Base-by-base conservation (phyloP, 2,329 filamentous ascomycete genomes). In the Dactylonectria macrodidyma region DNA sequence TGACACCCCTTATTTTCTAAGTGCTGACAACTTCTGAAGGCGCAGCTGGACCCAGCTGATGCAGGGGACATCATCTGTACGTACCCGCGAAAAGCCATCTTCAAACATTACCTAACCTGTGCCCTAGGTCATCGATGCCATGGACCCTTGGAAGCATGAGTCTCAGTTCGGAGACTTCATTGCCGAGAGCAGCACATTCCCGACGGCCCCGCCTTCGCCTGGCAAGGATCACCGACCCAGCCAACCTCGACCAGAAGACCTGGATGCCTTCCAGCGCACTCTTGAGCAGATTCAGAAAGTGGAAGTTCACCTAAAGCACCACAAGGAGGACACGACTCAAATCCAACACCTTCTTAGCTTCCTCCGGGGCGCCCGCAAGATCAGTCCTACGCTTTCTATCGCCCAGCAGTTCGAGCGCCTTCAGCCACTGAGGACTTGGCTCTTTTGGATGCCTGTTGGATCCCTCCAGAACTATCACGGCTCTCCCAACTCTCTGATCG, bases 401-500 rank as follows among this genome's bases (percentile, higher is more conserved):
- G 92, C 94, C 70, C 91, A 97, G 78, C 94, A 97, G 77, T 98
- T 98, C 78, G 92, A 95, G 76, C 93, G 95, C 71, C 89, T 98
- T 11, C 95, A 97, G 71, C 92, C 94, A 10, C 88, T 99, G 66
- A 89, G 95, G 62, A 93, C 93, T 74, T 98, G 95, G 95, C 89
- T 98, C 16, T 97, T 98, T 82, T 98, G 95, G 95, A 90, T 97
- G 62, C 96, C 96, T 1, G 91, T 97, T 38, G 90, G 91, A 72
- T 92, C 95, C 75, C 87, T 98, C 30, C 92, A 95, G 78, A 90
- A 91, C 71, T 92, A 91, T 54, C 90, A 92, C 58, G 89, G 90
- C 41, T 94, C 95, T 72, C 88, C 93, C 26, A 93, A 90, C 67
- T 92, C 94, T 1, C 86, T 98, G 72, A 87, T 97, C 59, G 91